These are phyloP conservation scores for Pichia terricola DNA, from an alignment of 1,139 yeast species.

Conservation along the genomic window DNA sequence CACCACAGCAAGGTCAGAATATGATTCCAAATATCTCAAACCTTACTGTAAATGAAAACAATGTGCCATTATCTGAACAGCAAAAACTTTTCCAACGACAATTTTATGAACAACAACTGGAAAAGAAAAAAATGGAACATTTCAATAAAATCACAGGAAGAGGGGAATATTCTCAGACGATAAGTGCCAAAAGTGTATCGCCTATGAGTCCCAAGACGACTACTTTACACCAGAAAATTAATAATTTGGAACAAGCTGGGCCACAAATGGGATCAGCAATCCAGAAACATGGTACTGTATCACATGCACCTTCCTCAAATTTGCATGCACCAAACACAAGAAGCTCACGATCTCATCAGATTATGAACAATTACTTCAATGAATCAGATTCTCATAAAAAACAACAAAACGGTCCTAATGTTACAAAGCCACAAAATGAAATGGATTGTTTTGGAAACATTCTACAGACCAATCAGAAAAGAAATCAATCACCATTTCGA, in stretches of 20 bases:
- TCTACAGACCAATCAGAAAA: neutral
- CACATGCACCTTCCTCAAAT: neutral
- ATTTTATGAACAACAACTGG: slow-evolving; percentile 5
- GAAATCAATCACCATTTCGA: slow-evolving; percentile 24
- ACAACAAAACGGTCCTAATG: neutral
- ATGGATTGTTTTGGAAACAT: neutral
- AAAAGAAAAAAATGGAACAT: slow-evolving; percentile 10
- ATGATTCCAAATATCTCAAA: too few species aligned
- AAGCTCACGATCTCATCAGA: neutral
- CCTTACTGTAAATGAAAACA: neutral
- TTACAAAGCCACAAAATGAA: neutral
- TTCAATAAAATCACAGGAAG: slow-evolving; percentile 1
- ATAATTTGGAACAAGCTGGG: neutral
- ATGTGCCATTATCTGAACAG: neutral
- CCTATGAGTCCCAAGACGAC: slow-evolving; percentile 12
- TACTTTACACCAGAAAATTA: too few species aligned
- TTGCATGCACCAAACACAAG: neutral
- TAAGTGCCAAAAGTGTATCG: slow-evolving; percentile 8
- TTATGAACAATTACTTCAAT: neutral
- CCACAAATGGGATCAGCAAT: neutral
- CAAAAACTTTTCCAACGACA: slow-evolving; percentile 2
- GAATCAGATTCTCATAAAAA: neutral
- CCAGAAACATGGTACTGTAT: neutral
- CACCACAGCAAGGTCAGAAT: neutral
- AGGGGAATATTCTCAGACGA: neutral